A percentile compares a stretch with the other conserved stretches of the same genome.
phyloP scores from a whole-genome alignment of 306 rosid genomes.

The Cotoneaster glaucophyllus region DNA sequence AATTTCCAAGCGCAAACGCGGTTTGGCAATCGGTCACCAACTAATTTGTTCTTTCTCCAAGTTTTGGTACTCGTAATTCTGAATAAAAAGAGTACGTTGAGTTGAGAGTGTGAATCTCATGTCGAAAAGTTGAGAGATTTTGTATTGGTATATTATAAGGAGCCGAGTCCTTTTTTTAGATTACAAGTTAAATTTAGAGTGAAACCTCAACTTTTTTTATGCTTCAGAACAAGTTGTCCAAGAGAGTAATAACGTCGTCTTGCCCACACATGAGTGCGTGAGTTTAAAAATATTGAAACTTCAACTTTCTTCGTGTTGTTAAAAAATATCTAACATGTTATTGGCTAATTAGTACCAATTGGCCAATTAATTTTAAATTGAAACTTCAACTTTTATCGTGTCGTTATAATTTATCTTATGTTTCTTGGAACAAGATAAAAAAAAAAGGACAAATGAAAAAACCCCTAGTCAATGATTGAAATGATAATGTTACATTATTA shows the following conservation, averaged over 20 bases:
- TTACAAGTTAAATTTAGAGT: no score
- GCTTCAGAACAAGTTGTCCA: not conserved
- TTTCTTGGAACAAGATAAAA: not conserved
- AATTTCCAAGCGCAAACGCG: not conserved
- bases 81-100: no score
- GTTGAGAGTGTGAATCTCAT: not conserved
- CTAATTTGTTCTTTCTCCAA: not conserved
- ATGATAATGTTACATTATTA: no score
- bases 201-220: no score
- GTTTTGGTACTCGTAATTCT: not conserved
- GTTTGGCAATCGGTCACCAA: not conserved
- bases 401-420: no score
- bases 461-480: no score
- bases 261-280: not conserved
- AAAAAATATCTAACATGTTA: no score
- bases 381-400: not conserved
- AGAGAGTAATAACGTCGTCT: not conserved
- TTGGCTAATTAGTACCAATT: no score
- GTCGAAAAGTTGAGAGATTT: not conserved
- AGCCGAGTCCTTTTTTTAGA: no score
- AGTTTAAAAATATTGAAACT: no score
- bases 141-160: not conserved
- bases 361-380: no score
- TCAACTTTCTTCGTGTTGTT: no score
- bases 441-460: not conserved